A percentile compares a stretch with the other conserved stretches of the same genome.
These are phyloP conservation scores for Chlorencoelia australis DNA, from an alignment of 2,329 filamentous ascomycete genomes.

Conservation along the genomic window DNA sequence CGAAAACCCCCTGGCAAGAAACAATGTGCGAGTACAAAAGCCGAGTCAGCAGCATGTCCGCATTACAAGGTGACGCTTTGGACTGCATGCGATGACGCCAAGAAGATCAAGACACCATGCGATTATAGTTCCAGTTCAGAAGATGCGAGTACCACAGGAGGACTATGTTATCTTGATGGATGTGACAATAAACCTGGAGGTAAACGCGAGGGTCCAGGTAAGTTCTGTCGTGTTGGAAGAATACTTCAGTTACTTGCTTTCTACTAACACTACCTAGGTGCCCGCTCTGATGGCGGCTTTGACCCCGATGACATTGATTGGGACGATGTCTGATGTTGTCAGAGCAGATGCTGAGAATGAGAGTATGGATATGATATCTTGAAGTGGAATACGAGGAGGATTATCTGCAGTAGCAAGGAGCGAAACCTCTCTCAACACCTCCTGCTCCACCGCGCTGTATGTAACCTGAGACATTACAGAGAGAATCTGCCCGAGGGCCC, in stretches of 20 bases:
- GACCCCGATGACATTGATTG: constrained; percentile 9
- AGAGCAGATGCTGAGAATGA: neutral
- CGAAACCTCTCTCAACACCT: constrained; percentile 2
- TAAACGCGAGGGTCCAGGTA: constrained; percentile 6
- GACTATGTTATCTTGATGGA: constrained; percentile 3
- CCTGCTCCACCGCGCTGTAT: neutral
- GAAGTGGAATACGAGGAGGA: constrained; percentile 5
- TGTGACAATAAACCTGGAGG: constrained; percentile 5
- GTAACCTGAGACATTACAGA: constrained; percentile 6
- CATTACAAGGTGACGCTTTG: constrained; percentile 4
- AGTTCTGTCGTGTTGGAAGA: constrained; percentile 1
- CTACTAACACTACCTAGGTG: constrained; percentile 1
- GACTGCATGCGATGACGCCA: neutral
- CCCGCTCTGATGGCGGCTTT: constrained; percentile 8
- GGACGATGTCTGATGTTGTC: constrained; percentile 5
- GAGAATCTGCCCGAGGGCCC: constrained; percentile 12
- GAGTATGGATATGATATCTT: constrained; percentile 2
- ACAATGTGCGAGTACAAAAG: constrained; percentile 3
- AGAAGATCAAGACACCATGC: too few relatives aligned
- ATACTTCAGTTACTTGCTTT: neutral
- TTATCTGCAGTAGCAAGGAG: constrained; percentile 2
- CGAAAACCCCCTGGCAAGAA: too few relatives aligned
- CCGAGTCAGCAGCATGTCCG: constrained; percentile 4
- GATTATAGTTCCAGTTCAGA: too few relatives aligned
- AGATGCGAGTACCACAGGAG: constrained; percentile 6